Evolutionary conservation across 306 rosid genomes (phyloP), one percentile per base, ranked within the genome.

Genomic region (Rosa lucieae): DNA sequence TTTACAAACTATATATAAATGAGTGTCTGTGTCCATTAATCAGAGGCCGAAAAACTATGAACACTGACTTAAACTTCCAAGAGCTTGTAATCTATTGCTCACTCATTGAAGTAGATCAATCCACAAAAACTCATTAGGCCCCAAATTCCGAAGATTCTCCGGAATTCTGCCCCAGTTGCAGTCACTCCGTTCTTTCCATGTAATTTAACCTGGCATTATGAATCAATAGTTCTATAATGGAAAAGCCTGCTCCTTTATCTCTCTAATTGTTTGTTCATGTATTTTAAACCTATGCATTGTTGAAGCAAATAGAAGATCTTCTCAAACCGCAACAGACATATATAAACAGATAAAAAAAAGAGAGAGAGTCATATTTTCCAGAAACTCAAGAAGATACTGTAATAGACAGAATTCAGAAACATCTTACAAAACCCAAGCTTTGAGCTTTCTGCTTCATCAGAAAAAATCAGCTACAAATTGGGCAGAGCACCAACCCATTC

Each of bases 401-500:
- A 4, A 51, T 40, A 63, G 47, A 49, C 11, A 73, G 32, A 51
- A 67, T 67, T 39, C 15, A 67, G 72, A 67, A 73, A 26, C 14
- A 43, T 46, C 67, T 67, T 73, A 43, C 46, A 74, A 74, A 73
- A 23, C 67, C 47, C 78, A 77, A 70, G 32, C 35, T 15, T 32
- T 32, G 37, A 32, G 37, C 37, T 32, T 32, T 44, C 11, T 14
- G 35, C 58, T 6, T 52, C 52, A 49, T 35, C n/a, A 72, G 72
- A 29, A 29, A 29, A 56, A 63, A 68, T 53, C 86, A 92, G 84
- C 90, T 81, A 79, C 98, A 92, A 44, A 94, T 72, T 5, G 97
- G 97, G 82, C 98, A 94, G 32, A 90, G 70, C 5, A 92, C 93
- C 79, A 94, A 83, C 46, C 97, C 98, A 87, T 92, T 94, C 58